phyloP scores from a whole-genome alignment of 495 filamentous ascomycete species.

The Xylaria palmicola region DNA sequence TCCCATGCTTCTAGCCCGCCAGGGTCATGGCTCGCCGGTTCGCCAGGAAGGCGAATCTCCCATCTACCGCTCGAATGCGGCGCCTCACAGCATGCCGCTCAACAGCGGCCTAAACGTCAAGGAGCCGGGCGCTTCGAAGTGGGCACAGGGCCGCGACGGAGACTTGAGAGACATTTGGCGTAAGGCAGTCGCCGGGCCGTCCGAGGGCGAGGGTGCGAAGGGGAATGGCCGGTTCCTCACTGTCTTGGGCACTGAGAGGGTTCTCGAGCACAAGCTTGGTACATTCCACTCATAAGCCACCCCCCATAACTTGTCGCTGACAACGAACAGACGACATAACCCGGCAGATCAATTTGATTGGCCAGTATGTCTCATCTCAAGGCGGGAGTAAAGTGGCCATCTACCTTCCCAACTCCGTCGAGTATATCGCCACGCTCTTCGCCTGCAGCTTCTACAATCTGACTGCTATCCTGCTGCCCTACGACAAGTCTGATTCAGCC shows the following conservation, averaged over 20 bases:
- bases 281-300: conserved; percentile 7
- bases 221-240: conserved; percentile 76
- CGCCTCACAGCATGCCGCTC: conserved; percentile 82
- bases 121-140: conserved; percentile 76
- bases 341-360: conserved; percentile 84
- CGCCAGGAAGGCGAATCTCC: conserved; percentile 82
- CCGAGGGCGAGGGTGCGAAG: conserved; percentile 57
- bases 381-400: conserved; percentile 79
- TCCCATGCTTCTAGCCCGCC: conserved; percentile 83
- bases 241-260: conserved; percentile 70
- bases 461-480: conserved; percentile 79
- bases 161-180: conserved; percentile 94
- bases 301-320: conserved; percentile 14
- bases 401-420: conserved; percentile 90
- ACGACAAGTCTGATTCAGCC: conserved; percentile 63
- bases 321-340: conserved; percentile 60
- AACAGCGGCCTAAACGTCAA: conserved; percentile 81
- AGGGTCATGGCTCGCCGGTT: conserved; percentile 73
- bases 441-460: conserved; percentile 77
- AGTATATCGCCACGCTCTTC: conserved; percentile 67
- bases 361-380: conserved; percentile 65
- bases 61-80: conserved; percentile 73
- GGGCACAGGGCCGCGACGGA: conserved; percentile 77
- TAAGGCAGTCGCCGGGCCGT: conserved; percentile 62
- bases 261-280: conserved; percentile 67